Evolutionary conservation across 108 stramenopile genomes (phyloP).

Genomic region (Nitzschia palea): DNA sequence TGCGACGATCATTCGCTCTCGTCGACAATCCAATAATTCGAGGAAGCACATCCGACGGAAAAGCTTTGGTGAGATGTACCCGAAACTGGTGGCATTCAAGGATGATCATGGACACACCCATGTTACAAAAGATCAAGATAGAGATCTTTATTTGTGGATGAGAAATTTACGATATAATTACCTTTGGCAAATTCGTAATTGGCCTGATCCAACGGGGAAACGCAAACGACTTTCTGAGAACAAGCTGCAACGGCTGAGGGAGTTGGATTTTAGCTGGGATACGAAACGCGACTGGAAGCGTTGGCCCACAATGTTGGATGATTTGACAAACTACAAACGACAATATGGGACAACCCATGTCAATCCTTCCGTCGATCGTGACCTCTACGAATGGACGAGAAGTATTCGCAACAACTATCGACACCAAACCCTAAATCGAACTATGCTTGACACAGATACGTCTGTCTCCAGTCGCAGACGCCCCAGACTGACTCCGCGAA

Average conservation of each 20-base stretch:
- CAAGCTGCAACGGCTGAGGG: slow-evolving; percentile 17
- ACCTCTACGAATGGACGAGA: slow-evolving; percentile 34
- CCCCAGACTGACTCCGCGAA: slow-evolving; percentile 27
- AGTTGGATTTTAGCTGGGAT: slow-evolving; percentile 39
- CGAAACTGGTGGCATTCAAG: slow-evolving; percentile 27
- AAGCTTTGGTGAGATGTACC: slow-evolving; percentile 26
- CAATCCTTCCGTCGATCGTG: slow-evolving; percentile 17
- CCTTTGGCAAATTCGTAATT: slow-evolving; percentile 16
- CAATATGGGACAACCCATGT: slow-evolving; percentile 2
- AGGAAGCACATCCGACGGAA: slow-evolving; percentile 2
- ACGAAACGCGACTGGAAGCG: neutral
- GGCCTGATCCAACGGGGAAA: neutral
- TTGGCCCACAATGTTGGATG: neutral
- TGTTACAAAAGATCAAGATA: slow-evolving; percentile 30
- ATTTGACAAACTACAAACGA: neutral
- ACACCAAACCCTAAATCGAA: slow-evolving; percentile 10
- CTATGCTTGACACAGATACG: neutral
- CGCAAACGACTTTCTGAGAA: neutral
- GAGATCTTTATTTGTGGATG: slow-evolving; percentile 31
- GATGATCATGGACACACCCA: slow-evolving; percentile 29
- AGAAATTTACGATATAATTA: slow-evolving; percentile 33
- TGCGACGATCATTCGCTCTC: too few species aligned
- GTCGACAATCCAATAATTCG: too few species aligned
- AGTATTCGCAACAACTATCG: slow-evolving; percentile 41
- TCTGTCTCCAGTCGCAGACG: neutral